These are phyloP conservation scores for Chlamydomonas reinhardtii DNA, from an alignment of 163 green algal species.

Conservation along the genomic window DNA sequence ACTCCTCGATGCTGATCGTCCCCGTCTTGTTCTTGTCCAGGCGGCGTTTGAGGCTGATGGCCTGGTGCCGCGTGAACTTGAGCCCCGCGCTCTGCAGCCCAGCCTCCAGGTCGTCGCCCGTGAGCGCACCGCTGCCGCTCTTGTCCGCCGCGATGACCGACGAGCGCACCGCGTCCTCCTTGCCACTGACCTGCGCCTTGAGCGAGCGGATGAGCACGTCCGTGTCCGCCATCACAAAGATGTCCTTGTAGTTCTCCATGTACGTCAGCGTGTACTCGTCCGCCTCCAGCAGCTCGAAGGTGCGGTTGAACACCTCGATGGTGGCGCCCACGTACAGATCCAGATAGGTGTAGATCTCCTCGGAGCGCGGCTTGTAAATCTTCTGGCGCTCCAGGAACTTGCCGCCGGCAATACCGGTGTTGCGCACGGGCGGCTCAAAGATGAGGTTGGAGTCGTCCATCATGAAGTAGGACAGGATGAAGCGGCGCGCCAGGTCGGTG, in stretches of 20 bases:
- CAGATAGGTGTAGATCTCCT: constrained; percentile 77
- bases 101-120: constrained; percentile 63
- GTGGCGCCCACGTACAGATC: constrained; percentile 87
- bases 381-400: constrained; percentile 93
- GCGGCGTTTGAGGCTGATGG: constrained; percentile 70
- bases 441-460: constrained; percentile 80
- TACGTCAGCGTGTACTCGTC: constrained; percentile 93
- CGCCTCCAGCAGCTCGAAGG: constrained; percentile 87
- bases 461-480: constrained; percentile 94
- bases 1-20: constrained; percentile 66
- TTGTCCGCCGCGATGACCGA: constrained; percentile 69
- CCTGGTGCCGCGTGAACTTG: constrained; percentile 80
- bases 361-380: constrained; percentile 75
- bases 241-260: constrained; percentile 92
- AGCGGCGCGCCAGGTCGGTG: constrained; percentile 80
- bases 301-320: constrained; percentile 80
- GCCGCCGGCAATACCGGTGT: constrained; percentile 88
- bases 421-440: constrained; percentile 90
- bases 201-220: constrained; percentile 63
- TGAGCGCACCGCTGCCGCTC: constrained; percentile 58
- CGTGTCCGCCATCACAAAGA: constrained; percentile 78
- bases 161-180: constrained; percentile 63
- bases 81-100: constrained; percentile 64
- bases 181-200: constrained; percentile 57
- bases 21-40: constrained; percentile 72